A percentile compares a stretch with the other conserved stretches of the same genome.
Evolutionary conservation across 768 basidiomycete genomes (phyloP).

Genomic region (Termitomyces eurrhizus): DNA sequence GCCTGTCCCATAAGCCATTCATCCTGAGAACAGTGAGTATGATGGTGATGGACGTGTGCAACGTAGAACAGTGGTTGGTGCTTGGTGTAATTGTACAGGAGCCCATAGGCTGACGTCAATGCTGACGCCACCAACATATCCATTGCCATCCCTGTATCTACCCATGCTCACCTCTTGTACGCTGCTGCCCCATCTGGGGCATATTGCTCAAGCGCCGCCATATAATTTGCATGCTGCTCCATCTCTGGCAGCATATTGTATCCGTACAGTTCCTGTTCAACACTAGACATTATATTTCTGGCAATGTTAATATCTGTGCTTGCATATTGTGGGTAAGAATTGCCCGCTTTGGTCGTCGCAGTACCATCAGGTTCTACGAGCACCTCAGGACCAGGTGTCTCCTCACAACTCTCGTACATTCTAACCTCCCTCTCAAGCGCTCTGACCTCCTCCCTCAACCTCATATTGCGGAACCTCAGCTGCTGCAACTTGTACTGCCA

Average conservation of each 20-base stretch:
- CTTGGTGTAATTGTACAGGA: neutral
- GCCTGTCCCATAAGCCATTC: neutral
- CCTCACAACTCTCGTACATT: neutral
- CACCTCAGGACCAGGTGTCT: neutral
- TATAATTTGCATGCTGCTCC: neutral
- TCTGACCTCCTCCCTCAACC: slow-evolving; percentile 53
- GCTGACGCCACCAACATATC: neutral
- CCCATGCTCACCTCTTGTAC: neutral
- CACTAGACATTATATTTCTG: too few species aligned
- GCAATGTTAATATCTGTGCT: too few species aligned
- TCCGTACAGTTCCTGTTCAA: neutral
- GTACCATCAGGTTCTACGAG: neutral
- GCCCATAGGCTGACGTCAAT: neutral
- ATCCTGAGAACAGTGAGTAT: neutral
- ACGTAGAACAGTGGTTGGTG: neutral
- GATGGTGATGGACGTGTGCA: neutral
- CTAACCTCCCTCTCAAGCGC: slow-evolving; percentile 23
- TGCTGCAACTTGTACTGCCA: slow-evolving; percentile 96
- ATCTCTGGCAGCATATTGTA: neutral
- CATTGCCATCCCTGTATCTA: neutral
- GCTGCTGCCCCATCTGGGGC: too few species aligned
- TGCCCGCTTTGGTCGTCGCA: neutral
- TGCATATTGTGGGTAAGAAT: neutral
- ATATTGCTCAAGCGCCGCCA: neutral
- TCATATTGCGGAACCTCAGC: slow-evolving; percentile 66